A percentile compares a stretch with the other conserved stretches of the same genome.
These are phyloP conservation scores for Neocatenulostroma microsporum DNA, from an alignment of 2,329 filamentous ascomycete species.

Conservation along the genomic window DNA sequence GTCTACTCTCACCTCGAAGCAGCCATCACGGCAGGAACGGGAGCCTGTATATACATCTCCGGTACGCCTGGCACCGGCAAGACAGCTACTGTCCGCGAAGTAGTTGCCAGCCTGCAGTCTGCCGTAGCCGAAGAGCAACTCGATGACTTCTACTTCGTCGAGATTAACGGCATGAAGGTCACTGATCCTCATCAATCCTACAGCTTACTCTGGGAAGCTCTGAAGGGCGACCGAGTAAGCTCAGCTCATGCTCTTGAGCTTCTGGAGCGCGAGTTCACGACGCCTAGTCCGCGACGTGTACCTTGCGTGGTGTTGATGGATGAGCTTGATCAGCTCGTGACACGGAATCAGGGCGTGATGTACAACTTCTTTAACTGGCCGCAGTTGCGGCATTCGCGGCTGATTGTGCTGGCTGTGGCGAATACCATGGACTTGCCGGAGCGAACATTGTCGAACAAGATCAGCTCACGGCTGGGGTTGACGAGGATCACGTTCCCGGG, in stretches of 20 bases:
- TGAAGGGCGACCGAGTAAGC: slow-evolving; percentile 87
- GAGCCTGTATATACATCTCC: slow-evolving; percentile 97
- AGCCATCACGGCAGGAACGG: slow-evolving; percentile 89
- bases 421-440: slow-evolving; percentile 99
- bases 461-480: slow-evolving; percentile 74
- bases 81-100: slow-evolving; percentile 93
- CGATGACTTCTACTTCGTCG: slow-evolving; percentile 97
- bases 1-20: slow-evolving; percentile 92
- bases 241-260: slow-evolving; percentile 86
- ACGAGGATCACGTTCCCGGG: slow-evolving; percentile 95
- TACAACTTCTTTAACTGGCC: slow-evolving; percentile 99
- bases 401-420: slow-evolving; percentile 94
- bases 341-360: slow-evolving; percentile 99
- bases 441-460: slow-evolving; percentile 94
- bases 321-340: slow-evolving; percentile 94
- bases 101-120: slow-evolving; percentile 84
- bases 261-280: slow-evolving; percentile 83
- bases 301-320: slow-evolving; percentile 98
- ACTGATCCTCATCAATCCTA: slow-evolving; percentile 97
- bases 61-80: slow-evolving; percentile 98
- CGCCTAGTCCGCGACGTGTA: slow-evolving; percentile 80
- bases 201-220: slow-evolving; percentile 86
- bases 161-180: slow-evolving; percentile 99
- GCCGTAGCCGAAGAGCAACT: slow-evolving; percentile 82
- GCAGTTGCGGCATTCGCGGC: slow-evolving; percentile 74